phyloP scores from a whole-genome alignment of 202 grass and related monocot species.

The Dendrocalamus latiflorus region DNA sequence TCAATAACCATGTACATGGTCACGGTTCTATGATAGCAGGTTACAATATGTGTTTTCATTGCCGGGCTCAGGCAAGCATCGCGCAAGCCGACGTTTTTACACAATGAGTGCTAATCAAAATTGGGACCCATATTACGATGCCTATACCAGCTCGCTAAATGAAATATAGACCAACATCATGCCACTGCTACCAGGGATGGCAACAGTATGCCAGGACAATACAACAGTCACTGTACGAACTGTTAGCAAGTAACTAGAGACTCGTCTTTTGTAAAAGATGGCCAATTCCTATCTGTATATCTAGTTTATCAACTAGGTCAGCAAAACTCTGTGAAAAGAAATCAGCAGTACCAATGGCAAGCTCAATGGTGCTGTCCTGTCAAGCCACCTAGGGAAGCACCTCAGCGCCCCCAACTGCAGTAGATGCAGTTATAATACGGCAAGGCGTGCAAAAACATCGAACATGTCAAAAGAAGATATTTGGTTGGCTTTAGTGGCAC shows the following conservation, averaged over 20 bases:
- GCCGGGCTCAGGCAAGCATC: not conserved
- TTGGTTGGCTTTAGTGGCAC: conserved; percentile 54
- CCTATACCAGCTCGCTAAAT: conserved; percentile 1
- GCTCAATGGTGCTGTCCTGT: conserved; percentile 14
- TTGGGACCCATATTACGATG: not conserved
- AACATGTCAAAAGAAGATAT: conserved; percentile 54
- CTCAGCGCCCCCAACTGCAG: conserved; percentile 5
- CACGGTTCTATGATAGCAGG: not conserved
- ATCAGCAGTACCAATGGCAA: conserved; percentile 20
- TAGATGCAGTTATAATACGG: conserved; percentile 8
- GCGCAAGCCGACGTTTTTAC: not conserved
- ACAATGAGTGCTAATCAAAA: not conserved
- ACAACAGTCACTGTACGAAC: not conserved
- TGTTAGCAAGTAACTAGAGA: not conserved
- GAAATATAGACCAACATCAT: not conserved
- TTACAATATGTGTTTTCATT: not conserved
- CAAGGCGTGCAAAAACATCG: conserved; percentile 6
- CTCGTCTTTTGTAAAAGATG: conserved; percentile 12
- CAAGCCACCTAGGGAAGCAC: conserved; percentile 30
- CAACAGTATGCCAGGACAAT: not conserved
- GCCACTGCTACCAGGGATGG: not conserved
- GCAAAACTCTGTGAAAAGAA: not conserved
- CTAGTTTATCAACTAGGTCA: not conserved
- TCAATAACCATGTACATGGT: not conserved
- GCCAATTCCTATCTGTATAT: conserved; percentile 20